These are phyloP conservation scores for Sphenostylis stenocarpa DNA, from an alignment of 306 rosid species.

Conservation along the genomic window DNA sequence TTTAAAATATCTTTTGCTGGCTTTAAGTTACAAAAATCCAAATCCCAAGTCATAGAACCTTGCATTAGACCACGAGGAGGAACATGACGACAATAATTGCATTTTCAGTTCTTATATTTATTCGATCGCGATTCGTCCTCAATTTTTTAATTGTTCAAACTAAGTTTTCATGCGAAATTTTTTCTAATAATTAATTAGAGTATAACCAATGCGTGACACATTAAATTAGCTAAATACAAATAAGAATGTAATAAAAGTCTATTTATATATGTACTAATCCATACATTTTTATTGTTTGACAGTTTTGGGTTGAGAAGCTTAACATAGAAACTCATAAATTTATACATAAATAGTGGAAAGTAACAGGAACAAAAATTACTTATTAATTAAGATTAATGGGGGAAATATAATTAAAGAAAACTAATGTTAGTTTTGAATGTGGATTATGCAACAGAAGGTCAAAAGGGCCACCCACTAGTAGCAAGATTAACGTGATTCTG, in stretches of 20 bases:
- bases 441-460: not conserved
- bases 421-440: not conserved
- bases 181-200: no score
- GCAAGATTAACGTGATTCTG: conserved; percentile 37
- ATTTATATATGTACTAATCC: not conserved
- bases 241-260: not conserved
- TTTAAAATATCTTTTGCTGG: not conserved
- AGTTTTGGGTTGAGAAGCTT: not conserved
- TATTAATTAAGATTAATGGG: not conserved
- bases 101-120: not conserved
- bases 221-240: not conserved
- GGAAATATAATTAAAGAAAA: not conserved
- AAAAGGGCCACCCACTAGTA: not conserved
- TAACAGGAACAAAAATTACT: not conserved
- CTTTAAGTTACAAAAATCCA: not conserved
- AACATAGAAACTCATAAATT: not conserved
- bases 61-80: not conserved
- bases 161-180: not conserved
- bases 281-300: not conserved
- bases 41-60: not conserved
- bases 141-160: not conserved
- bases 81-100: not conserved
- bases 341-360: not conserved
- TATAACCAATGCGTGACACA: no score
- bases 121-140: not conserved